Conservation (phyloP, 208 protist species). For the Spongospora subterranea region DNA sequence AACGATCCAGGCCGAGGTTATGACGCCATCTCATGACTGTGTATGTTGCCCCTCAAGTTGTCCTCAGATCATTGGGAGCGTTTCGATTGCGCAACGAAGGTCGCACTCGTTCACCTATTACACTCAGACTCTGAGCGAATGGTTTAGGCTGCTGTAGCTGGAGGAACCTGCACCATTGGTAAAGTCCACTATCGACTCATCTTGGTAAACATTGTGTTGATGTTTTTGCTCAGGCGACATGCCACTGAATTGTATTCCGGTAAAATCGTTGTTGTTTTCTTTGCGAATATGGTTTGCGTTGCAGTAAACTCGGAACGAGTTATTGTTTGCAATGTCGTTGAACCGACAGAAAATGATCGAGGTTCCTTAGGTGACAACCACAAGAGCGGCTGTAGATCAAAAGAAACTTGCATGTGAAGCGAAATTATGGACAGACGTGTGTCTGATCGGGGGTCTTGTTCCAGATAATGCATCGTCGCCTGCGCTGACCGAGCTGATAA, state of each 20-base stretch:
- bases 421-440: not conserved
- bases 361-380: not conserved
- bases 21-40: not conserved
- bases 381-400: not conserved
- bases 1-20: constrained; percentile 29
- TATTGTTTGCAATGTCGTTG: no score
- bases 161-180: constrained; percentile 38
- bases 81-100: constrained; percentile 45
- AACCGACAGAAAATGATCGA: no score
- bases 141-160: constrained; percentile 37
- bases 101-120: not conserved
- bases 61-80: constrained; percentile 37
- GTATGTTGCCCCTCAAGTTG: not conserved
- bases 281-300: not conserved
- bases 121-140: not conserved
- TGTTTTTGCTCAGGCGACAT: not conserved
- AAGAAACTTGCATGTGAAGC: not conserved
- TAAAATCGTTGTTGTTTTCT: not conserved
- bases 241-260: constrained; percentile 49
- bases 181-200: not conserved
- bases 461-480: not conserved
- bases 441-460: constrained; percentile 21
- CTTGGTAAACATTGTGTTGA: not conserved
- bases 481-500: not conserved
- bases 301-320: not conserved